Percentiles rank a stretch among this genome's conserved stretches.
These are phyloP conservation scores for Fusarium hainanense DNA, from an alignment of 2,329 filamentous ascomycete species.

Conservation along the genomic window DNA sequence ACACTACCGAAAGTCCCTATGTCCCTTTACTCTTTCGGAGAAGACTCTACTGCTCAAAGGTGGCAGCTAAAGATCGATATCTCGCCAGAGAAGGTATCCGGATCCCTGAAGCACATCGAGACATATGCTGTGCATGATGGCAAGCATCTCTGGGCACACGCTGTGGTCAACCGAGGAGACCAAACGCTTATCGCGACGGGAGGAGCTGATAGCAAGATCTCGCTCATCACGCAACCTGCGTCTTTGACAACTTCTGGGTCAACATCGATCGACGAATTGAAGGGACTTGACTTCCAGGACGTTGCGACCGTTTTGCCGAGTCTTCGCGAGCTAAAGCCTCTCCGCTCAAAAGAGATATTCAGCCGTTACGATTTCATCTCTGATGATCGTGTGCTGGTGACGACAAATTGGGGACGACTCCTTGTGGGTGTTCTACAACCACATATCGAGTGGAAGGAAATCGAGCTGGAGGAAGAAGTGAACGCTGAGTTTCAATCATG, in stretches of 20 bases:
- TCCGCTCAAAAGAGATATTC: slow-evolving; percentile 59
- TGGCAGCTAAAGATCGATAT: slow-evolving; percentile 69
- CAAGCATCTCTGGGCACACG: slow-evolving; percentile 90
- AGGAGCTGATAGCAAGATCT: slow-evolving; percentile 82
- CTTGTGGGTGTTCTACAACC: slow-evolving; percentile 57
- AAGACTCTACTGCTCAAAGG: slow-evolving; percentile 80
- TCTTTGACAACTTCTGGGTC: not conserved
- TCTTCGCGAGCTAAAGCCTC: slow-evolving; percentile 10
- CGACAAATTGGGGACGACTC: slow-evolving; percentile 70
- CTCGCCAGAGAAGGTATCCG: slow-evolving; percentile 7
- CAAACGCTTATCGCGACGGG: slow-evolving; percentile 72
- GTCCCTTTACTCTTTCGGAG: slow-evolving; percentile 80
- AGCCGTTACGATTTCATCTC: slow-evolving; percentile 73
- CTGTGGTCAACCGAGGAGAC: slow-evolving; percentile 50
- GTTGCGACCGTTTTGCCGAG: slow-evolving; percentile 42
- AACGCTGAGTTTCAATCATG: slow-evolving; percentile 57
- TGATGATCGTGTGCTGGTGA: slow-evolving; percentile 63
- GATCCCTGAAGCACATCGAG: slow-evolving; percentile 61
- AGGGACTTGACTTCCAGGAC: slow-evolving; percentile 50
- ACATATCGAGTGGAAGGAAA: slow-evolving; percentile 56
- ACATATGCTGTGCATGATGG: slow-evolving; percentile 77
- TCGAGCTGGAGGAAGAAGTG: slow-evolving; percentile 51
- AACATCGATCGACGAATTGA: slow-evolving; percentile 8
- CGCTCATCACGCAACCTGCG: slow-evolving; percentile 53
- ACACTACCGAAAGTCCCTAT: slow-evolving; percentile 46